phyloP scores from a whole-genome alignment of 495 filamentous ascomycete genomes.

The Tuber umbilicatum region DNA sequence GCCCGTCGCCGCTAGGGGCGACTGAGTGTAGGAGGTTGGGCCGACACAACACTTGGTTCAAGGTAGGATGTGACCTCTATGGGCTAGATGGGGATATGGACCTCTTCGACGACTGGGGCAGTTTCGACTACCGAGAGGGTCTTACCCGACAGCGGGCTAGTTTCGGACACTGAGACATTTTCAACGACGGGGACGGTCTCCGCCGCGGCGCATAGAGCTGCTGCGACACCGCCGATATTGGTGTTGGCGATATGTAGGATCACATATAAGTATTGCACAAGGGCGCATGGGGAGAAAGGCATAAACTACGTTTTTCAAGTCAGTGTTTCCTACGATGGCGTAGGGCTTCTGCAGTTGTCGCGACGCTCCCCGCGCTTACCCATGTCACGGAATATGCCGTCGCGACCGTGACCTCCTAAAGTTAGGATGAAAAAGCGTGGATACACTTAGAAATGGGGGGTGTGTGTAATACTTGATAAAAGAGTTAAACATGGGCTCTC shows the following conservation, averaged over 20 bases:
- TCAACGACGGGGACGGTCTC: constrained; percentile 29
- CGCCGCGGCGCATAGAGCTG: neutral
- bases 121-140: constrained; percentile 17
- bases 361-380: neutral
- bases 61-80: constrained; percentile 23
- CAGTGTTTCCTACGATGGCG: constrained; percentile 12
- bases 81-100: constrained; percentile 17
- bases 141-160: constrained; percentile 21
- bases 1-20: constrained; percentile 3
- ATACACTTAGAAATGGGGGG: too few relatives aligned
- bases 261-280: neutral
- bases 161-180: constrained; percentile 20
- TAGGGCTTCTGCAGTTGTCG: neutral
- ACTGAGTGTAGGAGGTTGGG: constrained; percentile 22
- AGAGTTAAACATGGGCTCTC: too few relatives aligned
- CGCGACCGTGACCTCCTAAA: too few relatives aligned
- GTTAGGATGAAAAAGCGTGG: too few relatives aligned
- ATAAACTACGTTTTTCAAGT: constrained; percentile 19
- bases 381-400: too few relatives aligned
- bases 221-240: constrained; percentile 9
- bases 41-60: constrained; percentile 20
- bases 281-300: too few relatives aligned
- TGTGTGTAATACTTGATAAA: too few relatives aligned
- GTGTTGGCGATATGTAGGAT: constrained; percentile 20
- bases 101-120: too few relatives aligned